These are phyloP conservation scores for Ceratocystis variospora DNA, from an alignment of 2,329 filamentous ascomycete genomes.

Conservation along the genomic window DNA sequence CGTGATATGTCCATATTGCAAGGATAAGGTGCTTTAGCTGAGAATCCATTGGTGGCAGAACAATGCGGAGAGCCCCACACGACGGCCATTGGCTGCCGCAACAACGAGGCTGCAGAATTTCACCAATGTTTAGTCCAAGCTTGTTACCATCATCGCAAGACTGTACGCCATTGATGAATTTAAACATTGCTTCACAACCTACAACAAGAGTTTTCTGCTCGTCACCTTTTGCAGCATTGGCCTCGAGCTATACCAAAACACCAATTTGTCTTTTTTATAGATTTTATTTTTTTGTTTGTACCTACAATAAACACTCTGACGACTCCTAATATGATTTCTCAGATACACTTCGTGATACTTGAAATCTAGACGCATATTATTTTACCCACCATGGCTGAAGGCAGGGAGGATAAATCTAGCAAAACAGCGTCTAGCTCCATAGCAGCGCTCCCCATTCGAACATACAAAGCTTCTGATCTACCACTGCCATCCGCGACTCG, in stretches of 20 bases:
- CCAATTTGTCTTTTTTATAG: neutral
- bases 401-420: neutral
- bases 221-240: neutral
- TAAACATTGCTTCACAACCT: too few relatives aligned
- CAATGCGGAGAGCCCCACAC: neutral
- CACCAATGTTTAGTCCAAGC: neutral
- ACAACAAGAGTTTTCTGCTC: neutral
- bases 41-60: neutral
- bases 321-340: constrained; percentile 2
- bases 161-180: too few relatives aligned
- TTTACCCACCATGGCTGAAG: neutral
- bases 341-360: too few relatives aligned
- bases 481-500: constrained; percentile 61
- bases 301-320: neutral
- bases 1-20: neutral
- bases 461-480: constrained; percentile 61
- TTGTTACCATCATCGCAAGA: too few relatives aligned
- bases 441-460: constrained; percentile 26
- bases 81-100: neutral
- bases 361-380: neutral
- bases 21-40: constrained; percentile 3
- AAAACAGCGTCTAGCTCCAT: neutral
- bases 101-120: neutral
- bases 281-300: too few relatives aligned
- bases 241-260: neutral